Percentiles rank a stretch among this genome's conserved stretches.
Evolutionary conservation across 2,329 filamentous ascomycete species (phyloP).

Genomic region (Fusarium pilosicola): DNA sequence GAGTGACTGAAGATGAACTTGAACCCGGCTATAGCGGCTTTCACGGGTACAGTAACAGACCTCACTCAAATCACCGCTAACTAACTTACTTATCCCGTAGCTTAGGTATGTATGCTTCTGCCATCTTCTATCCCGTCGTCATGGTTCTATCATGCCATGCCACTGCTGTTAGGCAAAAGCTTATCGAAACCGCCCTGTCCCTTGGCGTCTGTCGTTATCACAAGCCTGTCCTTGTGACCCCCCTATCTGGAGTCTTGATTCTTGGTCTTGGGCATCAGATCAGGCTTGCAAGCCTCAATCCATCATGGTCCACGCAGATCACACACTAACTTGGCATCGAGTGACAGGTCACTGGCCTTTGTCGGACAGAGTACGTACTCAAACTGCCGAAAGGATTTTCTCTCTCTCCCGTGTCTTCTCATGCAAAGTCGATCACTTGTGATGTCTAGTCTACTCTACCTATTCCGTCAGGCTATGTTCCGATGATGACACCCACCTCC

Average conservation of each 20-base stretch:
- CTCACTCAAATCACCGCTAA: neutral
- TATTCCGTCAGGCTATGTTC: neutral
- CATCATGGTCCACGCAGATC: conserved; percentile 3
- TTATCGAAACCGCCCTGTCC: conserved; percentile 5
- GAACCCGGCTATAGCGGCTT: conserved; percentile 1
- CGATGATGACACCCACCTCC: neutral
- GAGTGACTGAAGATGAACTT: neutral
- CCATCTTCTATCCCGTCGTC: conserved; percentile 2
- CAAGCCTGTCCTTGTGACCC: conserved; percentile 20
- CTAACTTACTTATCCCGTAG: neutral
- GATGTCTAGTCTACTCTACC: neutral
- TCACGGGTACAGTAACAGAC: neutral
- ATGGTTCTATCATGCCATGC: conserved; percentile 12
- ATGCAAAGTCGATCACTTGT: neutral
- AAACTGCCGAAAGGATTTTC: conserved; percentile 20
- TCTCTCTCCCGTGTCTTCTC: neutral
- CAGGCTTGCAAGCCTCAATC: conserved; percentile 7
- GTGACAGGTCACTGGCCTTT: too few relatives aligned
- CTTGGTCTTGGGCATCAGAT: neutral
- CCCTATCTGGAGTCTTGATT: neutral
- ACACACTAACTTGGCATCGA: neutral
- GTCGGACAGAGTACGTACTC: neutral
- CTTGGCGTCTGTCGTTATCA: neutral
- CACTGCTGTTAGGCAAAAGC: conserved; percentile 14
- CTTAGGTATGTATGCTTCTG: neutral